Base-by-base conservation (phyloP, 257 asterid species). In the Rehmannia glutinosa region DNA sequence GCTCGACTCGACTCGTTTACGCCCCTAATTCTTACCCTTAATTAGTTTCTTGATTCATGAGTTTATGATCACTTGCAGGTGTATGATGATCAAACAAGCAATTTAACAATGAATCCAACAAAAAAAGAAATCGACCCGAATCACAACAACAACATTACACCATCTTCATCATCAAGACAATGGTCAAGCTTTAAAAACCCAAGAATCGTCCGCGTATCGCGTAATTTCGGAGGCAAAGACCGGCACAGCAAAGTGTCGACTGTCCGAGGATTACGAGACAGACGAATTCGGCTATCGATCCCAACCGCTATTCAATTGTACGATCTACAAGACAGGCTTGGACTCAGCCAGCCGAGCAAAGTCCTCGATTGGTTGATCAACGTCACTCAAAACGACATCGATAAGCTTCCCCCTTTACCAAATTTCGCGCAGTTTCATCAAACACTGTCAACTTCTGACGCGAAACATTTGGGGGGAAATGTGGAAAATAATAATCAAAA, bases 201-300 rank as follows among this genome's bases (percentile, higher is more conserved):
- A 17, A 81, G 97, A 74, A 90, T 90, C 11, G 95, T 87, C 0
- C 82, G 93, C 0, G 95, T 82, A 15, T 85, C 97, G 4, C 86
- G 91, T 3, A 36, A 73, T 8, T 90, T 82, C 27, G 95, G 95
- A 5, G 95, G 97, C 53, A 90, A 90, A 71, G 95, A 90, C 66
- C 78, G 97, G 62, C 97, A 90, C 51, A 90, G 97, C 73, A 90
- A 90, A 16, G 95, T 90, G 21, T 80, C 89, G 67, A 90, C 97
- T 0, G 71, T 90, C 16, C 78, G 83, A 15, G 97, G 97, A 4
- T 73, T 87, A 11, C 74, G 93, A 50, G 95, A 90, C 63, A 76
- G 97, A 0, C 62, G 97, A 8, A 90, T 90, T 47, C 52, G 97
- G 50, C 89, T 90, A 0, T 90, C 95, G 0, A 89, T 83, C 0